These are phyloP conservation scores for Leersia perrieri DNA, from an alignment of 176 grass and related monocot genomes.

Conservation along the genomic window DNA sequence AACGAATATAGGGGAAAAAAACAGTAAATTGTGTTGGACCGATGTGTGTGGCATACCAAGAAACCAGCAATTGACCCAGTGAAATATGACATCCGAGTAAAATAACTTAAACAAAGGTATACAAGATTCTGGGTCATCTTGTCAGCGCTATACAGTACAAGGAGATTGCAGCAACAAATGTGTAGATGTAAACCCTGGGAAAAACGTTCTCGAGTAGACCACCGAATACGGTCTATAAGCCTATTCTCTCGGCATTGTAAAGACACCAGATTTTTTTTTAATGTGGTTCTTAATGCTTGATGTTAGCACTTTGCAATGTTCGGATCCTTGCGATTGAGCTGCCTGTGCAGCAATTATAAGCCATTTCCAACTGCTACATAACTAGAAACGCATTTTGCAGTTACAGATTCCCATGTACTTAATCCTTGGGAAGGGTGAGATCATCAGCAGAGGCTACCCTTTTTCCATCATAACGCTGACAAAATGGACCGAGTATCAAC, in stretches of 20 bases:
- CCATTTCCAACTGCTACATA: background rate
- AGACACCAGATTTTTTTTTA: background rate
- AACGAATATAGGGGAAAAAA: background rate
- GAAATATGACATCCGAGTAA: background rate
- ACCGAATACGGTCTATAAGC: background rate
- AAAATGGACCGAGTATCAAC: conserved; percentile 28
- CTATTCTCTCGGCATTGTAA: conserved; percentile 18
- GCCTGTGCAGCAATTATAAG: background rate
- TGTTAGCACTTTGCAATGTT: conserved; percentile 15
- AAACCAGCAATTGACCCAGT: background rate
- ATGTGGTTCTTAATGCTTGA: conserved; percentile 16
- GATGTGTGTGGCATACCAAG: background rate
- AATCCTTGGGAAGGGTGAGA: conserved; percentile 37
- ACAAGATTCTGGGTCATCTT: conserved; percentile 12
- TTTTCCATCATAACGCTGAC: conserved; percentile 56
- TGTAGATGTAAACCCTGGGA: background rate
- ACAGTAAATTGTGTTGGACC: background rate
- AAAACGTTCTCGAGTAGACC: background rate
- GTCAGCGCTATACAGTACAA: background rate
- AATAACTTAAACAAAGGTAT: background rate
- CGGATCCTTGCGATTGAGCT: background rate
- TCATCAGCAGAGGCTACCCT: conserved; percentile 39
- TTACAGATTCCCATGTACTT: background rate
- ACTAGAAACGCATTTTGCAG: conserved; percentile 18
- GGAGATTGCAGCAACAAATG: conserved; percentile 8